Evolutionary conservation across 306 rosid species (phyloP), one percentile per base, ranked within the genome.

Genomic region (Astragalus membranaceus): DNA sequence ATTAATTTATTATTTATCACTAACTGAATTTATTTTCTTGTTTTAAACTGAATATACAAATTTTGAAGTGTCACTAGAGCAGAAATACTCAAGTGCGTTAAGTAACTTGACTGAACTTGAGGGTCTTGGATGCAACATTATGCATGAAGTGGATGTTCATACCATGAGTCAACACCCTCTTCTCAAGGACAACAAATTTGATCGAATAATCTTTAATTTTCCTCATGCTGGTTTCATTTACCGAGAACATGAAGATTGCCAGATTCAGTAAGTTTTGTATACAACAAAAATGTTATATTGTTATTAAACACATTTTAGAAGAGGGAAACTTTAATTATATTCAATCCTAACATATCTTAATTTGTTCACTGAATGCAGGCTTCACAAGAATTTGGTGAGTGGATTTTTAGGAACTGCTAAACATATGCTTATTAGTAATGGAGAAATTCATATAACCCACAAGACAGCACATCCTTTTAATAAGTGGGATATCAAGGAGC

Each of bases 381-480:
- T 35, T 5, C 82, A 69, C 44, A 13, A 16, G 10, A 5, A 30
- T 5, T 5, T 81, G 51, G 80, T 79, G 9, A 20, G 76, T 5
- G 68, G 39, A 0, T 79, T 81, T 63, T 6, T 81, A 8, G 10
- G 11, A 0, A 78, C 13, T 67, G 74, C 80, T 36, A 17, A 7
- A 0, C 2, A 9, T 4, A 70, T 82, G 81, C 7, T 82, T 26
- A 14, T 1, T n/a, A 3, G 1, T 3, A 5, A 0, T 1, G 85
- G 78, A 4, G 75, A 79, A 58, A 71, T 82, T 55, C 87, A 85
- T 57, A 30, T 82, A 0, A 82, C 85, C 0, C 87, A 82, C 85
- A 83, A 85, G 80, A 80, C 65, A 1, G 4, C 76, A 0, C 0
- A 77, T 20, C 81, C 85, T 9, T 84, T 23, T 53, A 6, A 14